Base-by-base conservation (phyloP, 2,329 filamentous ascomycete genomes). In the Amauroascus niger region DNA sequence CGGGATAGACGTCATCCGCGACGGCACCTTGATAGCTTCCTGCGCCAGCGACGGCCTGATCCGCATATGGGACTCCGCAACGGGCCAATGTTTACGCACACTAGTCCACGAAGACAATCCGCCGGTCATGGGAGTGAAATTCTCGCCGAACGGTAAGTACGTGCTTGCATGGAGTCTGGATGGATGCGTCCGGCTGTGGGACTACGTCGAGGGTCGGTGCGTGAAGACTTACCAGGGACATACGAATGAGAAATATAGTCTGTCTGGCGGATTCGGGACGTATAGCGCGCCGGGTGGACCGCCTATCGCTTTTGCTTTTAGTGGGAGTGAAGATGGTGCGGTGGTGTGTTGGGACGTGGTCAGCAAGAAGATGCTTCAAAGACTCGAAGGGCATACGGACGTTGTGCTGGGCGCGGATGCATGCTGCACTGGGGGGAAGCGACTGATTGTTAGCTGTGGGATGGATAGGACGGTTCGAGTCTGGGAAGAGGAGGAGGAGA, bases 211-310 rank as follows among this genome's bases (percentile, higher is more conserved):
- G 35, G 91, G 91, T 6, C 82, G 83, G 26, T 93, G 93, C 61
- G 85, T 95, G 64, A 98, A 98, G 76, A 98, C 93, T 13, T 98
- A 97, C 69, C 89, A 96, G 67, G 93, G 93, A 0, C 93, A 97
- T 64, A 73, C 75, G 52, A 98, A 98, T 67, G 77, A 81, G 52
- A 84, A 84, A 57, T 97, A 86, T 70, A 91, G 88, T 59, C 77
- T 97, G n/a, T 81, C 81, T 2, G 88, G 89, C 3, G 84, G 84
- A 39, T 96, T 97, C 65, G 90, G 88, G 11, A 77, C 80, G 1
- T 84, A 85, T 58, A 46, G 46, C 39, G 55, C 62, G 55, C 52
- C 64, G 48, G 60, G 67, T 56, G 68, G 58, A 43, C 49, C 63
- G 20, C 58, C 60, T 13, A 63, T 71, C 55, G 79, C 77, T 0